Percentiles rank a stretch among this genome's conserved stretches.
Evolutionary conservation across 805 yeast genomes (phyloP).

Genomic region (Candida loeiensis): DNA sequence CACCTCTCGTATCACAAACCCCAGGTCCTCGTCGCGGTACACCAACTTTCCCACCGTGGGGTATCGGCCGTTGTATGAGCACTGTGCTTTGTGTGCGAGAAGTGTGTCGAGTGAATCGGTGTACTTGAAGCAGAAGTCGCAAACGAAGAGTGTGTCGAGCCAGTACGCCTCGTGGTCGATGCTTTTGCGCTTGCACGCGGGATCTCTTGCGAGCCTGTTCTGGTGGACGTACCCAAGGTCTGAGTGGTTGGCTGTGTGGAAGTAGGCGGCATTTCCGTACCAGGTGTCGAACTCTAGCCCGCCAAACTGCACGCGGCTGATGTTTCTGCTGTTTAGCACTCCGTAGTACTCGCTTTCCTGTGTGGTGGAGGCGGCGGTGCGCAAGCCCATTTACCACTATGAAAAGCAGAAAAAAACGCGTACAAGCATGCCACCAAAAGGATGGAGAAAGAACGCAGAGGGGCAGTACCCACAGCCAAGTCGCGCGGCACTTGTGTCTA

Average conservation of each 20-base stretch:
- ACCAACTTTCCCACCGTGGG: conserved; percentile 62
- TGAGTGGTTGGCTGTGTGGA: conserved; percentile 39
- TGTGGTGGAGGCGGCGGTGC: conserved; percentile 1
- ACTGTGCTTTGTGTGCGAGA: conserved; percentile 46
- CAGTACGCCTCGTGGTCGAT: conserved; percentile 31
- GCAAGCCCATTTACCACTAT: conserved; percentile 43
- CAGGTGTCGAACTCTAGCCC: conserved; percentile 68
- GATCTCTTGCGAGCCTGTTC: conserved; percentile 19
- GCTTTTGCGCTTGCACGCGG: conserved; percentile 6
- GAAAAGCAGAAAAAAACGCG: conserved; percentile 20
- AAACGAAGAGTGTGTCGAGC: conserved; percentile 64
- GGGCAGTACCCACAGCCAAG: conserved; percentile 52
- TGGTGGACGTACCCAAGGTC: conserved; percentile 43
- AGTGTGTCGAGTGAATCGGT: conserved; percentile 47
- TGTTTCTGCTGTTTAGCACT: conserved; percentile 57
- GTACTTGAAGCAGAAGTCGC: conserved; percentile 84
- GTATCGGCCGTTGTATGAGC: conserved; percentile 32
- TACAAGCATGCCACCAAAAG: conserved; percentile 75
- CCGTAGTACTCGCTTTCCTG: conserved; percentile 53
- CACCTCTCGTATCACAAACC: conserved; percentile 55
- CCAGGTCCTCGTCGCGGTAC: conserved; percentile 54
- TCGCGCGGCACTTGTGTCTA: conserved; percentile 45
- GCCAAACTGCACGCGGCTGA: conserved; percentile 65
- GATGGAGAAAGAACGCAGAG: conserved; percentile 77
- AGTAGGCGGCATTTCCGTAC: conserved; percentile 85